Percentiles rank a stretch among this genome's conserved stretches.
Conservation (phyloP, 2,329 filamentous ascomycete genomes). For the Boeremia lycopersici region DNA sequence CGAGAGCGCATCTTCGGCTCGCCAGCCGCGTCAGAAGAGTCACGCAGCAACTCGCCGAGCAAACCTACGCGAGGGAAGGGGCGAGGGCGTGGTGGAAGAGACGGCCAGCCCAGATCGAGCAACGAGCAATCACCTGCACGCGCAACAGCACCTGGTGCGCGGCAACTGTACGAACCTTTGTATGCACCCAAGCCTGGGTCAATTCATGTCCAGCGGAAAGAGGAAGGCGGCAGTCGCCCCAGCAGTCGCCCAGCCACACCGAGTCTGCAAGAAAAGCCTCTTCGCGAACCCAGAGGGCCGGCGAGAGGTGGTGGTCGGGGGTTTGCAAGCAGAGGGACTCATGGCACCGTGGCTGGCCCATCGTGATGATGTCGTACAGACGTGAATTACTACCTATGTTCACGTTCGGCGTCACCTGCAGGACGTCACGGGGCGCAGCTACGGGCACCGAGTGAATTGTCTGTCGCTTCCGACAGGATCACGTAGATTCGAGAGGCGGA, state of each 20-base stretch:
- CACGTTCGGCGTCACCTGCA: background rate
- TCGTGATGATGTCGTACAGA: background rate
- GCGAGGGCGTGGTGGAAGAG: constrained; percentile 45
- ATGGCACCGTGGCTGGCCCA: constrained; percentile 5
- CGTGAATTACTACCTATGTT: too few species aligned
- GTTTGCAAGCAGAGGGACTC: constrained; percentile 67
- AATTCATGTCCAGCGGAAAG: constrained; percentile 51
- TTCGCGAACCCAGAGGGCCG: constrained; percentile 78
- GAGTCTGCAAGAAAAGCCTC: constrained; percentile 70
- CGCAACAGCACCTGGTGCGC: constrained; percentile 41
- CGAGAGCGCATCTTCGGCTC: constrained; percentile 86
- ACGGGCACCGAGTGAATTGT: too few species aligned
- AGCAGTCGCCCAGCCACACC: constrained; percentile 58
- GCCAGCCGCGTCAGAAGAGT: constrained; percentile 44
- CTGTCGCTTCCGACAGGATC: too few species aligned
- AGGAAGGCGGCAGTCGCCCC: constrained; percentile 51
- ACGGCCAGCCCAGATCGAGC: constrained; percentile 46
- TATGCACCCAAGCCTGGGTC: constrained; percentile 69
- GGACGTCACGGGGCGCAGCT: too few species aligned
- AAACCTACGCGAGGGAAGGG: constrained; percentile 45
- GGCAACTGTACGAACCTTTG: constrained; percentile 79
- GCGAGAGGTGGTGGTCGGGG: constrained; percentile 78
- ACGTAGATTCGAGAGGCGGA: too few species aligned
- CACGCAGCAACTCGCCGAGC: constrained; percentile 43
- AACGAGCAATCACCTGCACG: constrained; percentile 45